phyloP scores from a whole-genome alignment of 768 basidiomycete species.

The Podaxis sp. region DNA sequence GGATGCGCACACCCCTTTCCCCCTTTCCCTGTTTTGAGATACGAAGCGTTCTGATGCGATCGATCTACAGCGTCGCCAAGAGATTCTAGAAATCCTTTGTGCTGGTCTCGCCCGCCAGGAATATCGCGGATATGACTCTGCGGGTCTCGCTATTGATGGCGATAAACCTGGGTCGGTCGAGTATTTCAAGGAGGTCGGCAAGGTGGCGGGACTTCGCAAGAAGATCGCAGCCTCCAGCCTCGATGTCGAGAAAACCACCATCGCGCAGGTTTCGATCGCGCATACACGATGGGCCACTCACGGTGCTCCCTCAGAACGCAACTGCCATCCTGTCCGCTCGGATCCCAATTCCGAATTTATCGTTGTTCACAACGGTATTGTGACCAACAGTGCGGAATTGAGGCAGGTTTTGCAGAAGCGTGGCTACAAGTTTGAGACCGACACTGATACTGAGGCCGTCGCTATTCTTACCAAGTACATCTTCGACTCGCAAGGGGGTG shows the following conservation, averaged over 20 bases:
- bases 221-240: constrained; percentile 72
- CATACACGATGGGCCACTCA: constrained; percentile 99
- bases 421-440: constrained; percentile 90
- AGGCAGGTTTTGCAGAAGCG: constrained; percentile 92
- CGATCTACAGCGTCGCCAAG: constrained; percentile 71
- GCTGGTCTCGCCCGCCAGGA: constrained; percentile 93
- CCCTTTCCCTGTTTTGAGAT: constrained; percentile 5
- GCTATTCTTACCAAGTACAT: constrained; percentile 96
- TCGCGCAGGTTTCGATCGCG: constrained; percentile 93
- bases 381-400: constrained; percentile 90
- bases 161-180: constrained; percentile 75
- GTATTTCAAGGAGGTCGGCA: constrained; percentile 98
- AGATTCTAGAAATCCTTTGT: constrained; percentile 87
- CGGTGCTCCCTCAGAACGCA: constrained; percentile 81
- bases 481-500: constrained; percentile 76
- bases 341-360: constrained; percentile 83
- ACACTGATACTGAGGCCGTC: constrained; percentile 98
- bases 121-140: constrained; percentile 98
- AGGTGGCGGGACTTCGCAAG: constrained; percentile 91
- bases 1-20: not conserved
- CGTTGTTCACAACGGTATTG: constrained; percentile 98
- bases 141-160: constrained; percentile 88
- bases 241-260: constrained; percentile 73
- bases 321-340: constrained; percentile 94
- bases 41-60: constrained; percentile 19